phyloP scores from a whole-genome alignment of 2,329 filamentous ascomycete species.

The Colletotrichum nymphaeae region DNA sequence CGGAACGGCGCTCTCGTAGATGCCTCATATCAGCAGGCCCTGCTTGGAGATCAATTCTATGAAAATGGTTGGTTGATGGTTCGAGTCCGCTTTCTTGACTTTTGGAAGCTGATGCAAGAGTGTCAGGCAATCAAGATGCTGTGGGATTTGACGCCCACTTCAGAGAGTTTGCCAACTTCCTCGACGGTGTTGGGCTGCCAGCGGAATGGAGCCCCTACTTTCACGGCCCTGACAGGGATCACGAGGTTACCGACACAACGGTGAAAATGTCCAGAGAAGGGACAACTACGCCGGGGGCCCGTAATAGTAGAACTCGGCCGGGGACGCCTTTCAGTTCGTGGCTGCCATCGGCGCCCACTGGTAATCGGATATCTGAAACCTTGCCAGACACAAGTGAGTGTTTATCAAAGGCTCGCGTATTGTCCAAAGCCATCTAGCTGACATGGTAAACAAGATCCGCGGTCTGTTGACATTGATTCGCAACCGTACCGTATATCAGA shows the following conservation, averaged over 20 bases:
- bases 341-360: conserved; percentile 49
- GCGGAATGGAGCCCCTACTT: conserved; percentile 53
- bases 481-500: conserved; percentile 44
- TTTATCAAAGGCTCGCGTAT: background rate
- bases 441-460: conserved; percentile 22
- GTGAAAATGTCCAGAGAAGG: conserved; percentile 35
- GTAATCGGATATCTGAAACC: conserved; percentile 41
- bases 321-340: conserved; percentile 51
- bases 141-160: conserved; percentile 47
- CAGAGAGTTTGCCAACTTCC: conserved; percentile 50
- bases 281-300: conserved; percentile 23
- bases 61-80: conserved; percentile 35
- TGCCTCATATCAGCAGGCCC: conserved; percentile 42
- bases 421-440: background rate
- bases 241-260: conserved; percentile 39
- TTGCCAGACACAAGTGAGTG: conserved; percentile 39
- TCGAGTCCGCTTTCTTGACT: background rate
- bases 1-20: conserved; percentile 23
- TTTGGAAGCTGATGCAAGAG: background rate
- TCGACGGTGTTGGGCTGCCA: conserved; percentile 50
- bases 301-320: conserved; percentile 37
- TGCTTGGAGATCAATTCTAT: conserved; percentile 39
- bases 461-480: conserved; percentile 36
- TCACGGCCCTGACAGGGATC: conserved; percentile 40
- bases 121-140: conserved; percentile 18